Base-by-base conservation (phyloP, 768 basidiomycete species). In the Amanita molliuscula region DNA sequence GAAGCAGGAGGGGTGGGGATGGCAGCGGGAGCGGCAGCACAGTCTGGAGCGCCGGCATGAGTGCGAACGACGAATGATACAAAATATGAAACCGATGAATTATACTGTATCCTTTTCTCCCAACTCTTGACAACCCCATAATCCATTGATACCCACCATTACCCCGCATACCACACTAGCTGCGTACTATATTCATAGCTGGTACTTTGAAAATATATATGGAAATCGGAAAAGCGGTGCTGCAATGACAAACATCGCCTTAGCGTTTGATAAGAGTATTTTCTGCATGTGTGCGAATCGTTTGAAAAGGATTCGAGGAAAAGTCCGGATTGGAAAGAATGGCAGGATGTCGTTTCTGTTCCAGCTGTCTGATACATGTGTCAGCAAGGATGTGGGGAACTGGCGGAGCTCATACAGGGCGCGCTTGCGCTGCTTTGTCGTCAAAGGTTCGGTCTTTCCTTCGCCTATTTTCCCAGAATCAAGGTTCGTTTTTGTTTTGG, bases 31-130 rank as follows among this genome's bases (percentile, higher is more conserved):
- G 80, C 55, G 81, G 77, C 9, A 86, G 85, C 63, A 91, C 88
- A 1, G 84, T 91, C 25, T 91, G 84, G 82, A 90, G 88, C 61
- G 88, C 88, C 45, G 88, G 88, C 28, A 82, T 87, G 81, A 79
- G 80, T 56, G 81, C 71, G 44, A 69, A 75, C 23, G 80, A 69
- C 38, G 77, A 81, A 35, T 69, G 68, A 29, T 59, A 42, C 34
- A 37, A 35, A 11, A 20, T 21, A 8, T 6, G 16, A 10, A 47
- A 8, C 20, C 11, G 7, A 42, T 6, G n/a, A 38, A 38, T 38
- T 3, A 3, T 20, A 18, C n/a, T 15, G n/a, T 15, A 18, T 5
- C 7, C 6, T 18, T 38, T 38, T 20, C 4, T n/a, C n/a, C 5
- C 18, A 18, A 23, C 10, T 42, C 41, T 42, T n/a, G 25, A n/a